phyloP scores from a whole-genome alignment of 1,139 yeast species.

The Ogataea hybrid region DNA sequence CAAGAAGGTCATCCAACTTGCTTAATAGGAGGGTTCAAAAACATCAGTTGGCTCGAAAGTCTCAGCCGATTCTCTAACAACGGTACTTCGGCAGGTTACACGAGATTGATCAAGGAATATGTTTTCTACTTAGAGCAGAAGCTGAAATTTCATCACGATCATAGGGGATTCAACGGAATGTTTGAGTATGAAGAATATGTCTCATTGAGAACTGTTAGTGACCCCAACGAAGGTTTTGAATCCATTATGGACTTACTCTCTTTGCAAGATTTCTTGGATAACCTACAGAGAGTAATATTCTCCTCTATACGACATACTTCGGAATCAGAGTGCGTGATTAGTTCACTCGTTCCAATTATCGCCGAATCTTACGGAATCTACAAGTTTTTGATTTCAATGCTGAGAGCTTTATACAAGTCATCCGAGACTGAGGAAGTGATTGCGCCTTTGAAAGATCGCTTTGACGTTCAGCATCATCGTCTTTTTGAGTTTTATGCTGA shows the following conservation, averaged over 20 bases:
- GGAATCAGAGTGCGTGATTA: constrained; percentile 75
- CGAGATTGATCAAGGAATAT: constrained; percentile 75
- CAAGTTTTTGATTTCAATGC: constrained; percentile 85
- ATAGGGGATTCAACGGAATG: constrained; percentile 90
- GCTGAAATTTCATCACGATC: constrained; percentile 78
- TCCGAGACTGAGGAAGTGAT: constrained; percentile 78
- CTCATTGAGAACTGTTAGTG: constrained; percentile 81
- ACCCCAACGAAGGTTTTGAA: constrained; percentile 95
- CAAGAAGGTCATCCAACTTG: constrained; percentile 95
- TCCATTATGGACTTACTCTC: constrained; percentile 83
- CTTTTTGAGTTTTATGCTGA: constrained; percentile 87
- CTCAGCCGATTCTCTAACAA: constrained; percentile 42
- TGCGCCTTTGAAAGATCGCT: constrained; percentile 70
- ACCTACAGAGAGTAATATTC: constrained; percentile 74
- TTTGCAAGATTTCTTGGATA: constrained; percentile 81
- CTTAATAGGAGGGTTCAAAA: constrained; percentile 77
- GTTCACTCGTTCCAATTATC: constrained; percentile 87
- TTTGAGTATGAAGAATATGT: constrained; percentile 96
- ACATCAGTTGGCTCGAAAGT: constrained; percentile 59
- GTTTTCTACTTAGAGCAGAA: constrained; percentile 69
- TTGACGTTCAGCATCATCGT: constrained; percentile 74
- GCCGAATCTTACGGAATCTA: constrained; percentile 95
- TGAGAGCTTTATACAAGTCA: constrained; percentile 69
- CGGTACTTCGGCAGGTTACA: constrained; percentile 50
- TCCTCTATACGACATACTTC: constrained; percentile 57